A percentile compares a stretch with the other conserved stretches of the same genome.
phyloP scores from a whole-genome alignment of 1,139 yeast species.

The Zygoascus meyerae region DNA sequence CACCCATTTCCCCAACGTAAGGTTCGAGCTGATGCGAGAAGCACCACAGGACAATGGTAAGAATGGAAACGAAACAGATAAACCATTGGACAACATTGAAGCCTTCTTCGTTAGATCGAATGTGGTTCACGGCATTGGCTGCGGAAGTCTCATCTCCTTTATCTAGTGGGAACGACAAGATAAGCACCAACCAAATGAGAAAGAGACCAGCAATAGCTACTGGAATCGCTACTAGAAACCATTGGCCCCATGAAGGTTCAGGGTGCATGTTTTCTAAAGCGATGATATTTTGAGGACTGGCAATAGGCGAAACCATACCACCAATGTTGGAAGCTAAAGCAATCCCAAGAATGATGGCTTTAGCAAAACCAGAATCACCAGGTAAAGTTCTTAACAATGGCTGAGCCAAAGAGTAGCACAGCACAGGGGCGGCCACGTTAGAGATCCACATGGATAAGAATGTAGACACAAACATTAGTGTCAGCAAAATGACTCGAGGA shows the following conservation, averaged over 20 bases:
- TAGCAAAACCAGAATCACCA: constrained; percentile 67
- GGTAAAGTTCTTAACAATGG: constrained; percentile 81
- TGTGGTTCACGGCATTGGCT: constrained; percentile 51
- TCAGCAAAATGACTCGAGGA: constrained; percentile 67
- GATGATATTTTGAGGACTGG: constrained; percentile 91
- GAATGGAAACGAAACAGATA: constrained; percentile 56
- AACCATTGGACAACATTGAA: constrained; percentile 70
- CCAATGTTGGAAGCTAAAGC: constrained; percentile 90
- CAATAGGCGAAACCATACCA: constrained; percentile 95
- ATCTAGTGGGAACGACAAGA: constrained; percentile 54
- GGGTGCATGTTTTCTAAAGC: constrained; percentile 86
- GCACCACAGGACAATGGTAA: constrained; percentile 84
- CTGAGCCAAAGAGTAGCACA: constrained; percentile 83
- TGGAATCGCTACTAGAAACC: constrained; percentile 87
- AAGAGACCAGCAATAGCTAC: constrained; percentile 59
- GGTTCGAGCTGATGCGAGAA: constrained; percentile 61
- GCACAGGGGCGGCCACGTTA: constrained; percentile 93
- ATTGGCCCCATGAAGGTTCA: constrained; percentile 88
- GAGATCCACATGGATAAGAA: constrained; percentile 93
- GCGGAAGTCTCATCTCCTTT: constrained; percentile 15
- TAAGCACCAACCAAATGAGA: constrained; percentile 63
- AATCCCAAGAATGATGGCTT: constrained; percentile 80
- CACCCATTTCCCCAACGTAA: constrained; percentile 83
- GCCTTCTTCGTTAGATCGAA: constrained; percentile 47
- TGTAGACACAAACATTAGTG: constrained; percentile 80